Percentiles rank a stretch among this genome's conserved stretches.
Evolutionary conservation across 805 yeast species (phyloP).

Genomic region (Metschnikowia santaceciliae): DNA sequence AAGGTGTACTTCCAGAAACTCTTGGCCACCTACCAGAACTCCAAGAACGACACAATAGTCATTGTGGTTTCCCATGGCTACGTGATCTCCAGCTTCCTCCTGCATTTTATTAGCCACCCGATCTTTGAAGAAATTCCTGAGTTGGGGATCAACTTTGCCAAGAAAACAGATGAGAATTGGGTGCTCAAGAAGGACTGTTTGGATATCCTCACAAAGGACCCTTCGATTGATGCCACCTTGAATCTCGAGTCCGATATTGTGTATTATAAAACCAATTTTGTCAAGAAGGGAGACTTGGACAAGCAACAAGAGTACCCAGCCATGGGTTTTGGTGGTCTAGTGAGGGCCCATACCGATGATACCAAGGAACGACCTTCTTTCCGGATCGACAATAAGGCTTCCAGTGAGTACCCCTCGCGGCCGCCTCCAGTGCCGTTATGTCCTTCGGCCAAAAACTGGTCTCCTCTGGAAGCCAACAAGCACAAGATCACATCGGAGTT

Average conservation of each 20-base stretch:
- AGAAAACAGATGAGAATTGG: constrained; percentile 27
- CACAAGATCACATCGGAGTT: constrained; percentile 33
- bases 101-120: constrained; percentile 41
- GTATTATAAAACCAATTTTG: constrained; percentile 42
- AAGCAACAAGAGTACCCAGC: constrained; percentile 14
- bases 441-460: constrained; percentile 40
- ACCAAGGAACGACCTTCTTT: constrained; percentile 35
- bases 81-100: constrained; percentile 35
- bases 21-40: constrained; percentile 37
- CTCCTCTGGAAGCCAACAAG: constrained; percentile 25
- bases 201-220: constrained; percentile 23
- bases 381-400: constrained; percentile 20
- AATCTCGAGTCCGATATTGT: constrained; percentile 41
- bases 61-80: constrained; percentile 42
- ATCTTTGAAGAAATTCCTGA: constrained; percentile 44
- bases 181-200: constrained; percentile 31
- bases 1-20: constrained; percentile 38
- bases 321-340: constrained; percentile 15
- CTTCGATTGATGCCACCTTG: constrained; percentile 25
- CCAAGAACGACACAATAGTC: constrained; percentile 31
- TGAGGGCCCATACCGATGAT: constrained; percentile 1
- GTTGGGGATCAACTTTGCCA: constrained; percentile 33
- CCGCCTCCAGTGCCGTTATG: constrained; percentile 28
- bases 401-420: background rate
- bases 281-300: constrained; percentile 31